These are phyloP conservation scores for Blastobotrys indianensis DNA, from an alignment of 1,139 yeast species.

Conservation along the genomic window DNA sequence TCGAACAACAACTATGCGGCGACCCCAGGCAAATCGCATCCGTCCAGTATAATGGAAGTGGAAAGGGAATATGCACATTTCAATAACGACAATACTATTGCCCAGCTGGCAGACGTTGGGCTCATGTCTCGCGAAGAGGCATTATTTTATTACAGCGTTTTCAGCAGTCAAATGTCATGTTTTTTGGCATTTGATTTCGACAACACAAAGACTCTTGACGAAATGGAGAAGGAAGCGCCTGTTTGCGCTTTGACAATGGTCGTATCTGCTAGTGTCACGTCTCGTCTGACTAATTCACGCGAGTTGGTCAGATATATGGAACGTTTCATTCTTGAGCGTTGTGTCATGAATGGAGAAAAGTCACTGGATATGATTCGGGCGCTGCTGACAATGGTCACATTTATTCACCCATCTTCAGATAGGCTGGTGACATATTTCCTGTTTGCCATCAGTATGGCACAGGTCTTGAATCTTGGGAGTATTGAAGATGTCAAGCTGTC, in stretches of 20 bases:
- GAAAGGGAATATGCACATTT: no score
- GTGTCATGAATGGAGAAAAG: conserved; percentile 42
- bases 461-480: conserved; percentile 28
- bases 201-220: not conserved
- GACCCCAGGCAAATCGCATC: no score
- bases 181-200: not conserved
- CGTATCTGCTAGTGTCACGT: conserved; percentile 1
- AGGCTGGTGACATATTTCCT: not conserved
- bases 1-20: no score
- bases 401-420: conserved; percentile 4
- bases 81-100: no score
- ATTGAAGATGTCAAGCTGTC: conserved; percentile 36
- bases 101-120: no score
- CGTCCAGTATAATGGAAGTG: no score
- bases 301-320: conserved; percentile 36
- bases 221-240: not conserved
- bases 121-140: not conserved
- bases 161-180: not conserved
- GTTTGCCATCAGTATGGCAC: not conserved
- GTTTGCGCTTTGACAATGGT: not conserved
- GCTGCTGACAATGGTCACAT: conserved; percentile 9
- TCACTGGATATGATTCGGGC: conserved; percentile 29
- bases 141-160: not conserved
- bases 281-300: not conserved
- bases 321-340: conserved; percentile 41